Conservation (phyloP, 129 eudicot genomes). For the Calendula officinalis region DNA sequence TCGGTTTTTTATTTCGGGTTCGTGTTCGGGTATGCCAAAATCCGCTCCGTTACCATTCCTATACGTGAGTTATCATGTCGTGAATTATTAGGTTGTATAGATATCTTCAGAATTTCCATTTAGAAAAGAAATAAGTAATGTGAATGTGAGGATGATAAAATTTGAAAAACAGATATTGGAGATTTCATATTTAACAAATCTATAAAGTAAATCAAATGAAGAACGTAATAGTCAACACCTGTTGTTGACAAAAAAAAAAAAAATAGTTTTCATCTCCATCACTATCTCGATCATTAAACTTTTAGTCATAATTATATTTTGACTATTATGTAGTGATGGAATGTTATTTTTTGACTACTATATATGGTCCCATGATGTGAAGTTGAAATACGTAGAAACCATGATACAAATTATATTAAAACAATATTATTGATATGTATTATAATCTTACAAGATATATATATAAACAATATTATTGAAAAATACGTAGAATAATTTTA, state of each 20-base stretch:
- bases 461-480: too few relatives aligned
- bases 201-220: not conserved
- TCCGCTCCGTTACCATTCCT: too few relatives aligned
- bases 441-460: not conserved
- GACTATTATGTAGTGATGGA: constrained; percentile 13
- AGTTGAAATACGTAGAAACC: not conserved
- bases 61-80: too few relatives aligned
- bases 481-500: too few relatives aligned
- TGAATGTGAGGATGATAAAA: not conserved
- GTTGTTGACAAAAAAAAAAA: not conserved
- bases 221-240: constrained; percentile 13
- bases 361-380: constrained; percentile 10
- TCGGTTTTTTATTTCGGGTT: too few relatives aligned
- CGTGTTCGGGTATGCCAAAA: too few relatives aligned
- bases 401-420: not conserved
- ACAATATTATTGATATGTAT: not conserved
- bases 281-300: constrained; percentile 19
- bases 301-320: constrained; percentile 23
- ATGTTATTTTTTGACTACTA: not conserved
- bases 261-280: not conserved
- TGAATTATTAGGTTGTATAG: too few relatives aligned
- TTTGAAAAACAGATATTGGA: constrained; percentile 5
- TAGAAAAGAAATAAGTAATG: not conserved
- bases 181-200: constrained; percentile 15
- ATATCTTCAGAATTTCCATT: too few relatives aligned